phyloP scores from a whole-genome alignment of 768 basidiomycete species.

The Royoungia palumana region DNA sequence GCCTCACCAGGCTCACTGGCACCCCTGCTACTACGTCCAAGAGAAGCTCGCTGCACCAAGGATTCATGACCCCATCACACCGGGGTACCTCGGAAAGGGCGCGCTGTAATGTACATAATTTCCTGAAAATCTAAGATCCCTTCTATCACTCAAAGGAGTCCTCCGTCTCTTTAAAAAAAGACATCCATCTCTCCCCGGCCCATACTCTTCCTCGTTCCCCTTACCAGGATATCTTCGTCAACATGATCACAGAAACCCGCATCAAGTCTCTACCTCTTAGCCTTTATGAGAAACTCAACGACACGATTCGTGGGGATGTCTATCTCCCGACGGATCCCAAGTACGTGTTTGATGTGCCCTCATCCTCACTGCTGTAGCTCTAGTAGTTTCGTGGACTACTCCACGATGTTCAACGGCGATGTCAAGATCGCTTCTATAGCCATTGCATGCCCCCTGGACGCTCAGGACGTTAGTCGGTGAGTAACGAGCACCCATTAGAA shows the following conservation, averaged over 20 bases:
- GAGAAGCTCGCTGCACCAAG: neutral
- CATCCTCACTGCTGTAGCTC: constrained; percentile 1
- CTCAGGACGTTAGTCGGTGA: constrained; percentile 78
- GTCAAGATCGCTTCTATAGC: constrained; percentile 57
- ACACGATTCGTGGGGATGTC: constrained; percentile 45
- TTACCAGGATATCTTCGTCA: neutral
- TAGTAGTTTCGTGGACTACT: constrained; percentile 26
- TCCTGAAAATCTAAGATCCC: neutral
- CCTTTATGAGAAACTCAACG: constrained; percentile 44
- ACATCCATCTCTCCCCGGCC: neutral
- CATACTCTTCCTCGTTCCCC: constrained; percentile 7
- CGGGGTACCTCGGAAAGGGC: constrained; percentile 1
- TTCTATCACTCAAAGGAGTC: neutral
- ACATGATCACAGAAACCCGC: constrained; percentile 15
- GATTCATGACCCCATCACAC: neutral
- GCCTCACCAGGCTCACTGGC: no score
- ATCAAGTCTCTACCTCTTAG: constrained; percentile 15
- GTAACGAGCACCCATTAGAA: constrained; percentile 24
- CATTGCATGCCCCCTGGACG: constrained; percentile 71
- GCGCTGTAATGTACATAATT: constrained; percentile 7
- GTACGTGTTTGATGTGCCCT: constrained; percentile 26
- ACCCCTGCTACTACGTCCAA: no score
- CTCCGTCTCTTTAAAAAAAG: constrained; percentile 17
- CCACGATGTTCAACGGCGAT: constrained; percentile 74
- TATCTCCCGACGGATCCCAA: constrained; percentile 42